A percentile compares a stretch with the other conserved stretches of the same genome.
Conservation (phyloP, 2,329 filamentous ascomycete species). For the Paradendryphiella salina region DNA sequence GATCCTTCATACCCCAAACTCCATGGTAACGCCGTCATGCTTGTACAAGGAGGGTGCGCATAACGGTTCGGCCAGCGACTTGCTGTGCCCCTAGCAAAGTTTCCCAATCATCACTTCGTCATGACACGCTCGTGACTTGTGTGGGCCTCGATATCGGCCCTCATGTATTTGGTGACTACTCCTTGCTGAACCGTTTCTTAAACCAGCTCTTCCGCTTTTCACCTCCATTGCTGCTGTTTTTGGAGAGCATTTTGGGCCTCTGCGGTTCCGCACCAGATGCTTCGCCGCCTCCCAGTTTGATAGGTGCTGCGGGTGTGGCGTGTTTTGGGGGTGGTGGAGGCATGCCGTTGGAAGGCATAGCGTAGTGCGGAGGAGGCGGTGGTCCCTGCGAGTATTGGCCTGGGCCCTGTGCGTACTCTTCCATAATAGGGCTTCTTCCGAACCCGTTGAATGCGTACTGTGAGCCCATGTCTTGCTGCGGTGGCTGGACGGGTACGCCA, state of each 20-base stretch:
- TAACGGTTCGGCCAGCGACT: slow-evolving; percentile 11
- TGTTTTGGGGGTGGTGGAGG: slow-evolving; percentile 23
- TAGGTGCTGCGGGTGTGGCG: slow-evolving; percentile 29
- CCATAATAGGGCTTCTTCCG: slow-evolving; percentile 49
- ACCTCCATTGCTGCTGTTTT: slow-evolving; percentile 26
- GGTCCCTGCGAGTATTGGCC: slow-evolving; percentile 6
- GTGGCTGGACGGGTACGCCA: slow-evolving; percentile 52
- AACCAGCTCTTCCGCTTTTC: slow-evolving; percentile 89
- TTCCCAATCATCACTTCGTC: slow-evolving; percentile 16
- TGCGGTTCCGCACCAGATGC: slow-evolving; percentile 12
- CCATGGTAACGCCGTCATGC: slow-evolving; percentile 18
- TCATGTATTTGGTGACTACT: slow-evolving; percentile 27
- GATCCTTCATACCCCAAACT: slow-evolving; percentile 12
- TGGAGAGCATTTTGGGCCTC: slow-evolving; percentile 27
- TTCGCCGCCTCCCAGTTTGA: slow-evolving; percentile 27
- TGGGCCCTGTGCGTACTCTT: slow-evolving; percentile 41
- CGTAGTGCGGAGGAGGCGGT: slow-evolving; percentile 25
- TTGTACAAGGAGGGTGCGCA: slow-evolving; percentile 7
- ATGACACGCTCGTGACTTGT: slow-evolving; percentile 7
- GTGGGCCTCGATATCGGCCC: too few species aligned
- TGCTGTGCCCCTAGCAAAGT: slow-evolving; percentile 4
- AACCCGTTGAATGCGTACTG: slow-evolving; percentile 65
- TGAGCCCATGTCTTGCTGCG: slow-evolving; percentile 44
- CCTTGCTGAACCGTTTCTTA: slow-evolving; percentile 76
- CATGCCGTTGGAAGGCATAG: slow-evolving; percentile 7